Evolutionary conservation across 768 basidiomycete genomes (phyloP).

Genomic region (Phylloporus scabripes): DNA sequence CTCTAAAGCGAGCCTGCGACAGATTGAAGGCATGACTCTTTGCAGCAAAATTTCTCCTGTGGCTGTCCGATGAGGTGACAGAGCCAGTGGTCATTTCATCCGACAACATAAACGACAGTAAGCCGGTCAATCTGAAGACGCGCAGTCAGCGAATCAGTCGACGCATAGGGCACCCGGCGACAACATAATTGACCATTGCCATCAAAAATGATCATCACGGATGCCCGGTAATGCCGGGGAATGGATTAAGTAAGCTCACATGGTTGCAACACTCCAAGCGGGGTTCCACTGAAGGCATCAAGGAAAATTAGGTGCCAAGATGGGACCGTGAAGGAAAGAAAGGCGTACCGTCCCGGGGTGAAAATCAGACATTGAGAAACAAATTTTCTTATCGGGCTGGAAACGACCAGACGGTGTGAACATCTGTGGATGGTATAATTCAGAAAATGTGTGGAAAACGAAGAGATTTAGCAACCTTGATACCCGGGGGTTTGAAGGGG

Average conservation of each 20-base stretch:
- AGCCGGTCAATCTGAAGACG: slow-evolving; percentile 71
- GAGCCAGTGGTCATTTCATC: slow-evolving; percentile 98
- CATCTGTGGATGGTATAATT: slow-evolving; percentile 51
- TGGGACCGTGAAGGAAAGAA: background rate
- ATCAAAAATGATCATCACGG: slow-evolving; percentile 11
- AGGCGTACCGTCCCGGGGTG: slow-evolving; percentile 76
- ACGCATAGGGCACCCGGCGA: slow-evolving; percentile 7
- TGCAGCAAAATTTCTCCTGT: slow-evolving; percentile 72
- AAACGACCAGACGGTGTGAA: slow-evolving; percentile 88
- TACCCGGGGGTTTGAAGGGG: slow-evolving; percentile 94
- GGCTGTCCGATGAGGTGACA: slow-evolving; percentile 68
- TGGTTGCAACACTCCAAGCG: slow-evolving; percentile 92
- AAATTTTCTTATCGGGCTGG: slow-evolving; percentile 91
- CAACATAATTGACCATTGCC: slow-evolving; percentile 9
- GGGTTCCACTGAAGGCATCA: slow-evolving; percentile 74
- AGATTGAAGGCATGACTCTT: slow-evolving; percentile 87
- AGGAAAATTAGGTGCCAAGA: slow-evolving; percentile 1
- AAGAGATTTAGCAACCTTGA: slow-evolving; percentile 59
- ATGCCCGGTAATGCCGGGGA: slow-evolving; percentile 1
- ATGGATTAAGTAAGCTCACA: slow-evolving; percentile 47
- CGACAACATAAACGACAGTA: slow-evolving; percentile 90
- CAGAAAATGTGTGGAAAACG: slow-evolving; percentile 3
- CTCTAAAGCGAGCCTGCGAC: slow-evolving; percentile 69
- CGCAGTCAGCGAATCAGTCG: slow-evolving; percentile 6
- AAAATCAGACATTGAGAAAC: slow-evolving; percentile 97